A percentile compares a stretch with the other conserved stretches of the same genome.
Conservation (phyloP, 2,329 filamentous ascomycete species). For the Purpureocillium lavendulum region DNA sequence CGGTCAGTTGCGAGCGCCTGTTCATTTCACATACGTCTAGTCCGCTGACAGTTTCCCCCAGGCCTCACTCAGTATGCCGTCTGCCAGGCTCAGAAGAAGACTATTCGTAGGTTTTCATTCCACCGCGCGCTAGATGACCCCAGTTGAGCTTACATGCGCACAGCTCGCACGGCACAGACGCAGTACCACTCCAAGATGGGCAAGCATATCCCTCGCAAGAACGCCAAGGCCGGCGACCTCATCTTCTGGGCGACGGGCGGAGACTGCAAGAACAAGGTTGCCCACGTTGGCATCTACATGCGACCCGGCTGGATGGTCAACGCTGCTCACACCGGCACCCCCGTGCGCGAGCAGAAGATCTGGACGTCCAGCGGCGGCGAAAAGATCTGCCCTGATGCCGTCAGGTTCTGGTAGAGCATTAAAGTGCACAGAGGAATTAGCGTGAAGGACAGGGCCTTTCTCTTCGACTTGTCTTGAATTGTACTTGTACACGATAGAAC, state of each 20-base stretch:
- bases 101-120: conserved; percentile 5
- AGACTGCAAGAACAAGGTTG: conserved; percentile 10
- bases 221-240: conserved; percentile 10
- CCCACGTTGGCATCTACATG: conserved; percentile 10
- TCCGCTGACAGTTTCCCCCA: not conserved
- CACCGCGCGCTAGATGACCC: no score
- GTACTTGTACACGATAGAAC: no score
- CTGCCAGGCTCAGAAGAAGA: conserved; percentile 11
- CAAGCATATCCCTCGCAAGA: conserved; percentile 8
- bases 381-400: conserved; percentile 10
- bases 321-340: conserved; percentile 9
- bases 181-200: conserved; percentile 11
- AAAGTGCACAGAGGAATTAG: no score
- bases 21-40: no score
- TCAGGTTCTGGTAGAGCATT: conserved; percentile 12
- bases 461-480: no score
- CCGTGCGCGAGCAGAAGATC: conserved; percentile 9
- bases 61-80: conserved; percentile 10
- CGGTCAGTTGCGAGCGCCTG: not conserved
- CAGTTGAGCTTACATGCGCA: not conserved
- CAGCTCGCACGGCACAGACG: conserved; percentile 8
- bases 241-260: conserved; percentile 10
- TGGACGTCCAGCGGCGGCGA: conserved; percentile 10
- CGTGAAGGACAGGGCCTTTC: no score
- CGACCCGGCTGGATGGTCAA: conserved; percentile 9